Percentiles rank a stretch among this genome's conserved stretches.
phyloP scores from a whole-genome alignment of 495 filamentous ascomycete species.

The Neurospora discreta region DNA sequence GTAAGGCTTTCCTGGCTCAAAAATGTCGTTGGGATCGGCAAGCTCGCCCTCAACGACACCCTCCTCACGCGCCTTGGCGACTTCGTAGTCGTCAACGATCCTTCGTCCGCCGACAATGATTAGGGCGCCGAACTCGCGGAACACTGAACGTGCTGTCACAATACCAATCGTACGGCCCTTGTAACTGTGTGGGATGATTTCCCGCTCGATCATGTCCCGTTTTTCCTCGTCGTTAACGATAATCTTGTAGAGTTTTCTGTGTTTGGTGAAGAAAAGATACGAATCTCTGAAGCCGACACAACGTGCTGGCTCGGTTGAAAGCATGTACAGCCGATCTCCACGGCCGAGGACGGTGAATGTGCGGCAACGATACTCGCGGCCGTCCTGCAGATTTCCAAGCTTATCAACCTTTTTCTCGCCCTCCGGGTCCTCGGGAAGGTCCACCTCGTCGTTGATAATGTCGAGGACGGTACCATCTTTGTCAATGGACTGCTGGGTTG shows the following conservation, averaged over 20 bases:
- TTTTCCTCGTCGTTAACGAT: constrained; percentile 90
- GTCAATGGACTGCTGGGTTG: constrained; percentile 67
- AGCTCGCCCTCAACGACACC: constrained; percentile 84
- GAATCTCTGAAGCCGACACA: constrained; percentile 96
- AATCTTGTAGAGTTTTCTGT: constrained; percentile 89
- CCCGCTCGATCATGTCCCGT: constrained; percentile 83
- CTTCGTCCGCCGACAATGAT: constrained; percentile 86
- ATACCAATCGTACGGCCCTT: constrained; percentile 97
- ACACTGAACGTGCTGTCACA: constrained; percentile 91
- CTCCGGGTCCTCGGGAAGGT: constrained; percentile 72
- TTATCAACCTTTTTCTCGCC: constrained; percentile 92
- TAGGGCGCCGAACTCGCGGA: constrained; percentile 87
- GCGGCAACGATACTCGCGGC: constrained; percentile 84
- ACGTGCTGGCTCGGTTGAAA: constrained; percentile 91
- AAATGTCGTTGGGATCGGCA: constrained; percentile 72
- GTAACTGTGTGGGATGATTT: constrained; percentile 94
- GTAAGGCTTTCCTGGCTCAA: constrained; percentile 65
- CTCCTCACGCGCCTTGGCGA: constrained; percentile 59
- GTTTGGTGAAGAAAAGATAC: constrained; percentile 97
- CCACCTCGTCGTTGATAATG: constrained; percentile 85
- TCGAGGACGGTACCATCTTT: constrained; percentile 90
- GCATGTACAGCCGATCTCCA: constrained; percentile 86
- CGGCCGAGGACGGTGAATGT: constrained; percentile 81
- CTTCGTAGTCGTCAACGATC: constrained; percentile 84
- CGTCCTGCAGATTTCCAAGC: constrained; percentile 65